Evolutionary conservation across 805 yeast species (phyloP).

Genomic region (Danielia reshetovae): DNA sequence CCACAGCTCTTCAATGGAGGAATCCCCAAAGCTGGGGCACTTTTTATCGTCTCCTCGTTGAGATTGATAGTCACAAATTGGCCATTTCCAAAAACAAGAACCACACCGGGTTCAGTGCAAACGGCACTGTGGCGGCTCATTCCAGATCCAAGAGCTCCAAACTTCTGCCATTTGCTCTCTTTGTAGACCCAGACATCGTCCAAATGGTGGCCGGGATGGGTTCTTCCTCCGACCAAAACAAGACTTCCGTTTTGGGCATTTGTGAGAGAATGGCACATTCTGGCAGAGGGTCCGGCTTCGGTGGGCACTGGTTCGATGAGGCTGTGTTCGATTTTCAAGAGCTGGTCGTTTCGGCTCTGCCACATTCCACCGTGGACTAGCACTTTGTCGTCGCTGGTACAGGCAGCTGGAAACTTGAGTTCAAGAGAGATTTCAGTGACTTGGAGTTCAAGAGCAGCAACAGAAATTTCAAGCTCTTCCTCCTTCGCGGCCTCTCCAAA

Average conservation of each 20-base stretch:
- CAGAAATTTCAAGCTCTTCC: neutral
- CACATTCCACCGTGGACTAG: slow-evolving; percentile 40
- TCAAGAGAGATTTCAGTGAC: slow-evolving; percentile 9
- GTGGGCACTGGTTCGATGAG: neutral
- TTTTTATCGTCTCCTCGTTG: neutral
- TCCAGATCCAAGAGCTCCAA: slow-evolving; percentile 24
- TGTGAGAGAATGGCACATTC: slow-evolving; percentile 59
- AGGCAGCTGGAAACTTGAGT: slow-evolving; percentile 43
- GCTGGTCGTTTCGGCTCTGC: slow-evolving; percentile 23
- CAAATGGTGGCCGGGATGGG: slow-evolving; percentile 49
- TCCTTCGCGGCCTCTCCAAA: neutral
- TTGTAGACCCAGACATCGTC: slow-evolving; percentile 25
- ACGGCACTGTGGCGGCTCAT: slow-evolving; percentile 12
- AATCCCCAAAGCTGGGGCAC: slow-evolving; percentile 6
- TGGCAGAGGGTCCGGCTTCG: slow-evolving; percentile 28
- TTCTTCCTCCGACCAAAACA: slow-evolving; percentile 63
- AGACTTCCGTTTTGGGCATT: slow-evolving; percentile 21
- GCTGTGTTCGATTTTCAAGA: slow-evolving; percentile 1
- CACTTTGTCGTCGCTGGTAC: slow-evolving; percentile 15
- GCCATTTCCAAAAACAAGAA: slow-evolving; percentile 11
- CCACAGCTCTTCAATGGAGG: slow-evolving; percentile 33
- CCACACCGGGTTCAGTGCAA: slow-evolving; percentile 1
- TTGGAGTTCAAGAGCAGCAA: neutral
- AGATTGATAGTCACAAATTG: slow-evolving; percentile 2
- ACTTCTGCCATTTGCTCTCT: slow-evolving; percentile 36